These are phyloP conservation scores for Chrysochromulina tobinii DNA, from an alignment of 78 protist genomes.

Conservation along the genomic window DNA sequence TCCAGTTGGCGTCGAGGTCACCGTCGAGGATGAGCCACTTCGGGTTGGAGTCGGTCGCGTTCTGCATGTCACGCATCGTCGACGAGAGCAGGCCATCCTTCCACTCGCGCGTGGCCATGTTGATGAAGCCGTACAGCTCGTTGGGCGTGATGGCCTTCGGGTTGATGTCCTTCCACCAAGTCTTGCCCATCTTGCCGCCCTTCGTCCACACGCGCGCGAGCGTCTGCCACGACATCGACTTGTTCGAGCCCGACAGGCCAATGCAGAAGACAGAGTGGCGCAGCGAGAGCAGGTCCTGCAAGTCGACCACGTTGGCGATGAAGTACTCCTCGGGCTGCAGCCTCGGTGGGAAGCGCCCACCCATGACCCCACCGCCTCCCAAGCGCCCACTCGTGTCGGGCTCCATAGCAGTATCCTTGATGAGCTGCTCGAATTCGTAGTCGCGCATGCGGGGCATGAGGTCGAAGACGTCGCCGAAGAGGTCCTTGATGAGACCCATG, in stretches of 20 bases:
- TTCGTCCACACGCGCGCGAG: conserved; percentile 44
- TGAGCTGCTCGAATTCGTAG: conserved; percentile 31
- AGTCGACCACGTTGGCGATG: conserved; percentile 74
- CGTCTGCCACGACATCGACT: conserved; percentile 59
- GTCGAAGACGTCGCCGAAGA: conserved; percentile 57
- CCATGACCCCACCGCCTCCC: no score
- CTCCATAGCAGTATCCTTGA: not conserved
- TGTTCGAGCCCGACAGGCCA: conserved; percentile 79
- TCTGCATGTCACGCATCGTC: conserved; percentile 69
- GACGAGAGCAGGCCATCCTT: conserved; percentile 71
- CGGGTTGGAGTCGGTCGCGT: conserved; percentile 40
- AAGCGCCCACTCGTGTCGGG: no score
- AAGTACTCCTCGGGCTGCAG: conserved; percentile 68
- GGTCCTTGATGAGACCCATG: conserved; percentile 69
- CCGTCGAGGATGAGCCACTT: conserved; percentile 77
- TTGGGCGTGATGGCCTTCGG: conserved; percentile 69
- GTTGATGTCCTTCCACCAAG: conserved; percentile 33
- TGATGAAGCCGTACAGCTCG: conserved; percentile 67
- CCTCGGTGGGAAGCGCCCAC: no score
- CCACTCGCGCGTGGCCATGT: conserved; percentile 65
- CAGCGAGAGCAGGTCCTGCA: conserved; percentile 67
- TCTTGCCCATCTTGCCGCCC: conserved; percentile 37
- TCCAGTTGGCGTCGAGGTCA: conserved; percentile 69
- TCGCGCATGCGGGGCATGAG: conserved; percentile 36
- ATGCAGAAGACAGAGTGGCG: conserved; percentile 78